Percentiles rank a stretch among this genome's conserved stretches.
phyloP scores from a whole-genome alignment of 257 asterid species.

The Lycium barbarum region DNA sequence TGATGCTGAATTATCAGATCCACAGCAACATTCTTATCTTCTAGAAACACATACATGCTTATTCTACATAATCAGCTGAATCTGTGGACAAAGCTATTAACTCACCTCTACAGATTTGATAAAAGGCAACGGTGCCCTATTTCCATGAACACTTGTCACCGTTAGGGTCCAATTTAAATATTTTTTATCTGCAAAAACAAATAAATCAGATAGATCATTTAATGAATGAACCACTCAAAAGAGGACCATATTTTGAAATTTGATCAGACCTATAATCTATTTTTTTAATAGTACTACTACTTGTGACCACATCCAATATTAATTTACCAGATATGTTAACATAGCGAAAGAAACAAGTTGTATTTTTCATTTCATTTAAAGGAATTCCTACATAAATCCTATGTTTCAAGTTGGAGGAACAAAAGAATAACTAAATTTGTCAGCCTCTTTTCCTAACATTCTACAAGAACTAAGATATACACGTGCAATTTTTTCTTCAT shows the following conservation, averaged over 20 bases:
- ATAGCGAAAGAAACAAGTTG: neutral
- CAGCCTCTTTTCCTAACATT: neutral
- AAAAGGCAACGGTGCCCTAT: constrained; percentile 86
- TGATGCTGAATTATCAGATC: too few species aligned
- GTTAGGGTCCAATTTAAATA: constrained; percentile 89
- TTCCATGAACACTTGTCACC: constrained; percentile 87
- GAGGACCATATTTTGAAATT: neutral
- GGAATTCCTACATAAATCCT: neutral
- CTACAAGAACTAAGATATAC: neutral
- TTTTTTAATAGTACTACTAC: neutral
- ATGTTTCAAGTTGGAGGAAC: neutral
- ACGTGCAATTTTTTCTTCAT: neutral
- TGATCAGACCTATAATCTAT: neutral
- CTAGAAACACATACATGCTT: neutral
- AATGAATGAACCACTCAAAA: neutral
- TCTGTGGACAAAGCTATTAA: neutral
- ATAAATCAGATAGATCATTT: constrained; percentile 17
- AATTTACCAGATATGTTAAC: neutral
- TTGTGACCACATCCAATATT: neutral
- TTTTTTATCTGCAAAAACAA: constrained; percentile 64
- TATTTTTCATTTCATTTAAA: too few species aligned
- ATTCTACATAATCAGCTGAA: constrained; percentile 17
- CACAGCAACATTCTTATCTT: neutral
- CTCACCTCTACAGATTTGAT: constrained; percentile 80
- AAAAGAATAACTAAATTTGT: too few species aligned